Evolutionary conservation across 352 stramenopile genomes (phyloP), one percentile per base, ranked within the genome.

Genomic region (Phytophthora citricola): DNA sequence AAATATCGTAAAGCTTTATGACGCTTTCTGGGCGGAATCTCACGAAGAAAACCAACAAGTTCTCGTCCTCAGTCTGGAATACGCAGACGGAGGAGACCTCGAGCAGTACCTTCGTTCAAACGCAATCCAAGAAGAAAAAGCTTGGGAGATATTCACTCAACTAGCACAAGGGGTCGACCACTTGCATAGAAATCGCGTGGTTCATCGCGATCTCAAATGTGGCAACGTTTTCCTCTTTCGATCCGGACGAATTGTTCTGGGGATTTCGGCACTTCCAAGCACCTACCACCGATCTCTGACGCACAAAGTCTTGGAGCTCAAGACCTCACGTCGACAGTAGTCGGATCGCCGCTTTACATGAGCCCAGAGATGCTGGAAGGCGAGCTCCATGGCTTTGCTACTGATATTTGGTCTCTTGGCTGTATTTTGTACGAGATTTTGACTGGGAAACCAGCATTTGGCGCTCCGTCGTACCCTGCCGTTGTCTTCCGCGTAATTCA

Each of bases 111-210:
- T 93, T 14, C 62, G 71, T 17, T 39, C 43, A 45, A 15, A 12
- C 2, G 17, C 10, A 24, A 29, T 59, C 2, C 31, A 45, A n/a
- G 66, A 83, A 11, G 27, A 53, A 4, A 27, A 60, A 34, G 60
- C 58, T 8, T 50, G 81, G 2, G 20, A 38, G 9, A 64, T 88
- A 27, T 89, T 89, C n/a, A 34, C 58, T 1, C 77, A 88, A 58
- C 95, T 99, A 38, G 84, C 84, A 15, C 65, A 92, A 9, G 97
- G 95, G 2, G 87, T 99, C 10, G 9, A 83, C 6, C 86, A 90
- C 58, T 55, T 96, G 20, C 87, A 95, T 34, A 39, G 47, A 0
- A 58, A 77, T 5, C 55, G 72, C 45, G 68, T 94, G 48, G 69
- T 92, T 1, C 94, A 97, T 62, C 89, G 91, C 17, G 91, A 97